Evolutionary conservation across 306 rosid species (phyloP).

Genomic region (Potentilla sterilis): DNA sequence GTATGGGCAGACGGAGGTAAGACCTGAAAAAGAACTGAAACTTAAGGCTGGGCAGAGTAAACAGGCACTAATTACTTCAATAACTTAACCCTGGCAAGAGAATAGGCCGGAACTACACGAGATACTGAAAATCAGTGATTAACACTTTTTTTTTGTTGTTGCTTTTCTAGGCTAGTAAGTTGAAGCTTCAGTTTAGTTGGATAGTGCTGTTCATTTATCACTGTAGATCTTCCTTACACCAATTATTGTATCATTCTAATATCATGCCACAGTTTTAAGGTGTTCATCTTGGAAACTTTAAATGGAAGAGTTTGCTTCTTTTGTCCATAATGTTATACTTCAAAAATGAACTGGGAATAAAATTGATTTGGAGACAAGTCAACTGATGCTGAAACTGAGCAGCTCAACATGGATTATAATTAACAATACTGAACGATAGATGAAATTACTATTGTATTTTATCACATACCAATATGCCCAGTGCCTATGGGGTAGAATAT

Average conservation of each 20-base stretch:
- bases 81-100: slow-evolving; percentile 7
- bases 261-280: not conserved
- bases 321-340: not conserved
- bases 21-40: slow-evolving; percentile 48
- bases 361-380: not conserved
- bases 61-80: not conserved
- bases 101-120: not conserved
- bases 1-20: slow-evolving; percentile 86
- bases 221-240: not conserved
- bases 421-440: not conserved
- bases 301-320: not conserved
- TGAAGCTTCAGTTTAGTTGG: not conserved
- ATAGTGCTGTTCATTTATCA: too few relatives aligned
- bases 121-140: not conserved
- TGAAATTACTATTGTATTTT: not conserved
- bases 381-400: not conserved
- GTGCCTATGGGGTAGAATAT: not conserved
- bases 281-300: not conserved
- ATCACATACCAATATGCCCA: not conserved
- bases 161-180: not conserved
- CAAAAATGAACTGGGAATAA: not conserved
- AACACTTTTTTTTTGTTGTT: not conserved
- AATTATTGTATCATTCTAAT: not conserved
- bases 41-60: slow-evolving; percentile 8
- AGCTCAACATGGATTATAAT: not conserved